Evolutionary conservation across 139 green algal genomes (phyloP).

Genomic region (Nannochloris sp.): DNA sequence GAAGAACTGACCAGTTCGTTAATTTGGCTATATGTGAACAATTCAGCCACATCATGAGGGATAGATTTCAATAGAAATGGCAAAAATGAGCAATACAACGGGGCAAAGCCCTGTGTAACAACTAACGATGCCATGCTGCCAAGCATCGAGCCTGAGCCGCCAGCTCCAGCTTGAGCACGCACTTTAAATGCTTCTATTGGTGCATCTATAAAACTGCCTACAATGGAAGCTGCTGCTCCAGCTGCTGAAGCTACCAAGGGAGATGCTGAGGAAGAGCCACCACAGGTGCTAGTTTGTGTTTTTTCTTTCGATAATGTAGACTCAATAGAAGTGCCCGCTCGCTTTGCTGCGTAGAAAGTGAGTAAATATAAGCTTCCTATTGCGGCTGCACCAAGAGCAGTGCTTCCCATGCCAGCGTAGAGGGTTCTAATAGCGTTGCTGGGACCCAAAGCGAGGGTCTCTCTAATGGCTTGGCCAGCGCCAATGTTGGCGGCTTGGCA

Average conservation of each 20-base stretch:
- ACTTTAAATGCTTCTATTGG: conserved; percentile 65
- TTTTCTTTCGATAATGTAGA: not conserved
- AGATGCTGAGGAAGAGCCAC: conserved; percentile 8
- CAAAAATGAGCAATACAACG: conserved; percentile 53
- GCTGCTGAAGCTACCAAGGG: conserved; percentile 13
- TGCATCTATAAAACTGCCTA: conserved; percentile 26
- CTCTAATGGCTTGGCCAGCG: conserved; percentile 20
- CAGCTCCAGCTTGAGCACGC: conserved; percentile 35
- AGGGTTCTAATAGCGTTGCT: conserved; percentile 13
- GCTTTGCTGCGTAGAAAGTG: conserved; percentile 29
- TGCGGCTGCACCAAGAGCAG: conserved; percentile 37
- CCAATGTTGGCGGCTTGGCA: conserved; percentile 43
- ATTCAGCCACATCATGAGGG: conserved; percentile 59
- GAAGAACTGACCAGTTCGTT: conserved; percentile 8
- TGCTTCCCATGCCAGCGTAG: conserved; percentile 38
- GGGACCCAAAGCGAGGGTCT: conserved; percentile 12
- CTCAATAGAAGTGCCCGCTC: conserved; percentile 1
- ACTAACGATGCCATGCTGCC: conserved; percentile 35
- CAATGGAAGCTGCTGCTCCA: conserved; percentile 11
- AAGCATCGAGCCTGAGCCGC: conserved; percentile 34
- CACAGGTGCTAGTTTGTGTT: not conserved
- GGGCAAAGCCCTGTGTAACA: conserved; percentile 14
- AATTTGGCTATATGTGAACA: conserved; percentile 42
- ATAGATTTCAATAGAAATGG: conserved; percentile 56
- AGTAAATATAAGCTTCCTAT: conserved; percentile 53